Evolutionary conservation across 2,329 filamentous ascomycete species (phyloP).

Genomic region (Ceratocystis papillata): DNA sequence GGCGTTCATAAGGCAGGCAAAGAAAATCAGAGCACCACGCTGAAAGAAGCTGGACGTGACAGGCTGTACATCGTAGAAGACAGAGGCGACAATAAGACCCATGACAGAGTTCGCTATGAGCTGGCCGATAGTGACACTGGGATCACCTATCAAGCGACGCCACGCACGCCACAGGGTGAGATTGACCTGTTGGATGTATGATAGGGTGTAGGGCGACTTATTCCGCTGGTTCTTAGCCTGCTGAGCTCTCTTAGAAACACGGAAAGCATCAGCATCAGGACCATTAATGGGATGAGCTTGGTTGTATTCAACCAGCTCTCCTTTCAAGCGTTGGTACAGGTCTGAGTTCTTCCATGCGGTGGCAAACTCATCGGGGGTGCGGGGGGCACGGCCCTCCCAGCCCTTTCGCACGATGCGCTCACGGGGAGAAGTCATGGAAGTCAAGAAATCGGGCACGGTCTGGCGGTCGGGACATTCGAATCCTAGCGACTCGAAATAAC

Average conservation of each 20-base stretch:
- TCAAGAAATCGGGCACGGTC: slow-evolving; percentile 62
- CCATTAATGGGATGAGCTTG: slow-evolving; percentile 42
- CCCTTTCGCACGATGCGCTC: slow-evolving; percentile 48
- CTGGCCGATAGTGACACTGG: slow-evolving; percentile 58
- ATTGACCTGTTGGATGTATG: slow-evolving; percentile 60
- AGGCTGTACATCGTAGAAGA: slow-evolving; percentile 65
- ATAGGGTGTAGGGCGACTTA: slow-evolving; percentile 74
- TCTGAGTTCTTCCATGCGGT: slow-evolving; percentile 46
- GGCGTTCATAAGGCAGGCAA: slow-evolving; percentile 76
- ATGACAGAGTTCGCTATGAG: slow-evolving; percentile 63
- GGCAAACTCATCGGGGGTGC: slow-evolving; percentile 53
- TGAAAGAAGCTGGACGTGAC: slow-evolving; percentile 65
- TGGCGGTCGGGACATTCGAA: slow-evolving; percentile 56
- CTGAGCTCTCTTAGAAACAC: slow-evolving; percentile 42
- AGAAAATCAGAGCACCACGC: slow-evolving; percentile 73
- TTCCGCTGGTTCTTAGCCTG: slow-evolving; percentile 50
- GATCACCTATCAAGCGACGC: slow-evolving; percentile 64
- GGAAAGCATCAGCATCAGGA: slow-evolving; percentile 47
- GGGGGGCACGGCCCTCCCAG: slow-evolving; percentile 46
- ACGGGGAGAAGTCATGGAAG: slow-evolving; percentile 52
- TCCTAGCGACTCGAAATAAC: slow-evolving; percentile 57
- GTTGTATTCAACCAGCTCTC: slow-evolving; percentile 44
- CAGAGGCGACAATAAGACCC: slow-evolving; percentile 64
- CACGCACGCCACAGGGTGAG: slow-evolving; percentile 76
- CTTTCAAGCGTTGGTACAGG: slow-evolving; percentile 37